phyloP scores from a whole-genome alignment of 192 early-diverging fungal genomes.

The Entomortierella lignicola region DNA sequence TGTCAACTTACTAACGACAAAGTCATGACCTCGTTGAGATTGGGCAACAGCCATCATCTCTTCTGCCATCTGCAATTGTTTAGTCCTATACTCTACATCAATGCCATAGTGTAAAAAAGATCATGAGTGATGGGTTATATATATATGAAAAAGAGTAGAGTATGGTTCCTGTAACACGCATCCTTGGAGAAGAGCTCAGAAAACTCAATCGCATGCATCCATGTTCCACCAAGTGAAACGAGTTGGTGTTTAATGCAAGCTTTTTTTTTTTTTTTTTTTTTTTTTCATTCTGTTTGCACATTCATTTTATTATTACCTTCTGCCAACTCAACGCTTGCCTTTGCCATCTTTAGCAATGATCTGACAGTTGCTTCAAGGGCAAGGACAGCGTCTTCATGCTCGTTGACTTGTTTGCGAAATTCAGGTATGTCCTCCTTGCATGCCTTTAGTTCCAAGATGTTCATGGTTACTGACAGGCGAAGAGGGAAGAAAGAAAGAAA shows the following conservation, averaged over 20 bases:
- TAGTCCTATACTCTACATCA: slow-evolving; percentile 60
- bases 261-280: not conserved
- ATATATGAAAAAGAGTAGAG: not conserved
- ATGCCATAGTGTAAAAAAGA: not conserved
- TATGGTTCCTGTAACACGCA: slow-evolving; percentile 4
- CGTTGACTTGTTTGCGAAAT: slow-evolving; percentile 63
- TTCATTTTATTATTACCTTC: slow-evolving; percentile 60
- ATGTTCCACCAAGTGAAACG: too few species aligned
- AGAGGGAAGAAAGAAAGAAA: not conserved
- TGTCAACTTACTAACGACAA: slow-evolving; percentile 45
- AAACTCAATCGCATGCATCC: too few species aligned
- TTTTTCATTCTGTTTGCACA: too few species aligned
- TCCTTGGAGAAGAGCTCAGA: not conserved
- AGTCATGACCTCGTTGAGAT: slow-evolving; percentile 61
- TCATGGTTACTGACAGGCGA: slow-evolving; percentile 43
- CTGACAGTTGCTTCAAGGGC: slow-evolving; percentile 64
- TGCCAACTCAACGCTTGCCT: slow-evolving; percentile 63
- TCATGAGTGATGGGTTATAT: not conserved
- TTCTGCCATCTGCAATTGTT: slow-evolving; percentile 63
- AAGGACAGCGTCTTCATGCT: slow-evolving; percentile 63
- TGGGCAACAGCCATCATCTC: slow-evolving; percentile 64
- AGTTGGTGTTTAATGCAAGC: not conserved
- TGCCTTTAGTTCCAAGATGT: slow-evolving; percentile 61
- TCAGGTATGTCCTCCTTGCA: slow-evolving; percentile 70
- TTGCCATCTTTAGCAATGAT: slow-evolving; percentile 65